Evolutionary conservation across 768 basidiomycete species (phyloP).

Genomic region (Pholiota conissans): DNA sequence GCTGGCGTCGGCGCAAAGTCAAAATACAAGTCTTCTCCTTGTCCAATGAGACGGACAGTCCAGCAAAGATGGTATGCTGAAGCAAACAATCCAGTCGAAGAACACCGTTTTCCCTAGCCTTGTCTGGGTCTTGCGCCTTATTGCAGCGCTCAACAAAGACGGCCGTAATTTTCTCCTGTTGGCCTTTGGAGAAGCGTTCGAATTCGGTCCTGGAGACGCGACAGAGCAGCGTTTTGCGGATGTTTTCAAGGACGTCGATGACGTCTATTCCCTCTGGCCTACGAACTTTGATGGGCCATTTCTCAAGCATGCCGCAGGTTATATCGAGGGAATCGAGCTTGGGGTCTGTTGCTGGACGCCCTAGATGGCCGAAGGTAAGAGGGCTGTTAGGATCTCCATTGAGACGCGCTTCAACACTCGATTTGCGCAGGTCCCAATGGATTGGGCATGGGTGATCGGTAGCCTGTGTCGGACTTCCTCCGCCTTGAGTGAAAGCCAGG

Average conservation of each 20-base stretch:
- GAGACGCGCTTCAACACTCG: not conserved
- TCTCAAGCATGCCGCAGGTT: slow-evolving; percentile 44
- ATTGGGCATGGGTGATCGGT: slow-evolving; percentile 29
- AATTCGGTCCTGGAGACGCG: slow-evolving; percentile 43
- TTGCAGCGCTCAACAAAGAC: slow-evolving; percentile 49
- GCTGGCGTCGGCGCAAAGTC: slow-evolving; percentile 38
- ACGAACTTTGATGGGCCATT: slow-evolving; percentile 41
- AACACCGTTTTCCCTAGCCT: slow-evolving; percentile 37
- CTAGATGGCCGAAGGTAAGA: slow-evolving; percentile 32
- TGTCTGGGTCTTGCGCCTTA: slow-evolving; percentile 32
- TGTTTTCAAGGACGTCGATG: slow-evolving; percentile 45
- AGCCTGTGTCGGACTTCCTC: not conserved
- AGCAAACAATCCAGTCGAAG: slow-evolving; percentile 49
- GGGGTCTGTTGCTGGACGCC: slow-evolving; percentile 44
- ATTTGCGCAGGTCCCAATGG: slow-evolving; percentile 41
- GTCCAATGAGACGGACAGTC: slow-evolving; percentile 39
- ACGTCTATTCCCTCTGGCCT: slow-evolving; percentile 50
- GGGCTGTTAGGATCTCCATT: slow-evolving; percentile 17
- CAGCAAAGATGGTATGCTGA: slow-evolving; percentile 47
- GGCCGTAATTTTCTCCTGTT: slow-evolving; percentile 38
- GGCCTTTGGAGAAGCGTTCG: slow-evolving; percentile 37
- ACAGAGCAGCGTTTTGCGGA: slow-evolving; percentile 35
- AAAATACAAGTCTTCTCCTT: slow-evolving; percentile 41
- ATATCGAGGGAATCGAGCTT: slow-evolving; percentile 37
- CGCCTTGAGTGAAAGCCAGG: not conserved